Conservation (phyloP, 306 rosid genomes). For the Alnus glutinosa region DNA sequence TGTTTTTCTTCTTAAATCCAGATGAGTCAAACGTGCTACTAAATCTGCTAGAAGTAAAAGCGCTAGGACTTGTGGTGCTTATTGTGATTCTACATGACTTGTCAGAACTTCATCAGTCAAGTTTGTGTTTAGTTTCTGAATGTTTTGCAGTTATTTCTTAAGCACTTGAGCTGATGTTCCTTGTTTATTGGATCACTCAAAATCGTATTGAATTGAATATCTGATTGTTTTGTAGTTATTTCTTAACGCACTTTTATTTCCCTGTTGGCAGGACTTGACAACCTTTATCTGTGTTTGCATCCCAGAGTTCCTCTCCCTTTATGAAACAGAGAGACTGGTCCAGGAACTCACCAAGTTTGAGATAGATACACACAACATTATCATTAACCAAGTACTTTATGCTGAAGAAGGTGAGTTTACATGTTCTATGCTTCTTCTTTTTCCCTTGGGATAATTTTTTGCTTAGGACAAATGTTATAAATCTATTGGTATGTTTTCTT, state of each 20-base stretch:
- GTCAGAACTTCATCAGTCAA: neutral
- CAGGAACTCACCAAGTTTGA: constrained; percentile 95
- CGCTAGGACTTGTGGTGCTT: neutral
- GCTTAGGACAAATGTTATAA: neutral
- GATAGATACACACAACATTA: constrained; percentile 96
- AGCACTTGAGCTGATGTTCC: neutral
- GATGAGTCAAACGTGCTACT: neutral
- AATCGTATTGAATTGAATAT: neutral
- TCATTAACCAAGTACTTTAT: constrained; percentile 90
- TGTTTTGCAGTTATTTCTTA: neutral
- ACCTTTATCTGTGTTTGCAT: constrained; percentile 97
- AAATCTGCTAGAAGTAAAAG: neutral
- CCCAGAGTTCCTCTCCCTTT: constrained; percentile 96
- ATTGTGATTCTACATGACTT: neutral
- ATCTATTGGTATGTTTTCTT: constrained; percentile 8
- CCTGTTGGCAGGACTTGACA: constrained; percentile 82
- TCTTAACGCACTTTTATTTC: constrained; percentile 27
- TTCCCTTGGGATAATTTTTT: neutral
- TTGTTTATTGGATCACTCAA: neutral
- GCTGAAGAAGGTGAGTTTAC: constrained; percentile 72
- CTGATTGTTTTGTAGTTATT: neutral
- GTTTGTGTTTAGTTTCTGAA: neutral
- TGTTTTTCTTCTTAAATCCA: no score
- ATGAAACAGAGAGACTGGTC: constrained; percentile 97
- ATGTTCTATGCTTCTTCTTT: neutral